These are phyloP conservation scores for Castanopsis chinensis DNA, from an alignment of 306 rosid species.

Conservation along the genomic window DNA sequence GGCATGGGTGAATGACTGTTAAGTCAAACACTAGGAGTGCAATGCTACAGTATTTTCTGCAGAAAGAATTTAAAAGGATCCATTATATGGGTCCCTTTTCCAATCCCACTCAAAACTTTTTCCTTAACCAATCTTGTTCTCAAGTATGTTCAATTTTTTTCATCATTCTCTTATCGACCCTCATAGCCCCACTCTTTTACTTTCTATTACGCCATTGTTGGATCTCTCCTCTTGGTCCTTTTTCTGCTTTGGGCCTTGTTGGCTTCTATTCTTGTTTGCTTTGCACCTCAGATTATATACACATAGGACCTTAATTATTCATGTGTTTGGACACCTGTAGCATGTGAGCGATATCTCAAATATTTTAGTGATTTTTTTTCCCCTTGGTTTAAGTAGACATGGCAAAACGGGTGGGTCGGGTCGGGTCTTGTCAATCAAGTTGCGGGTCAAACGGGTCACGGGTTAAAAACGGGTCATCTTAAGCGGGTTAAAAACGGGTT, in stretches of 20 bases:
- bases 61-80: conserved; percentile 51
- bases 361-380: neutral
- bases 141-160: conserved; percentile 45
- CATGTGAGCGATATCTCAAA: neutral
- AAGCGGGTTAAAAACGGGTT: no score
- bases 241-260: conserved; percentile 25
- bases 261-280: conserved; percentile 15
- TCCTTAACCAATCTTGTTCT: conserved; percentile 40
- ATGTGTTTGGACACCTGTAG: neutral
- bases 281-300: neutral
- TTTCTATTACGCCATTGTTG: conserved; percentile 5
- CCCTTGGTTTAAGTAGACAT: neutral
- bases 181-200: conserved; percentile 24
- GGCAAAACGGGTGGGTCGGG: no score
- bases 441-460: no score
- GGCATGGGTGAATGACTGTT: conserved; percentile 11
- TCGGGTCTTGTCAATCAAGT: no score
- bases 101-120: conserved; percentile 21
- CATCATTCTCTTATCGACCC: conserved; percentile 60
- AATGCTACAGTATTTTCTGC: conserved; percentile 28
- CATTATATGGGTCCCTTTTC: conserved; percentile 27
- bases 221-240: conserved; percentile 30
- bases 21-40: conserved; percentile 35
- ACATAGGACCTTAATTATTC: neutral
- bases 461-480: no score